Percentiles rank a stretch among this genome's conserved stretches.
Evolutionary conservation across 768 basidiomycete genomes (phyloP).

Genomic region (Lentinula detonsa): DNA sequence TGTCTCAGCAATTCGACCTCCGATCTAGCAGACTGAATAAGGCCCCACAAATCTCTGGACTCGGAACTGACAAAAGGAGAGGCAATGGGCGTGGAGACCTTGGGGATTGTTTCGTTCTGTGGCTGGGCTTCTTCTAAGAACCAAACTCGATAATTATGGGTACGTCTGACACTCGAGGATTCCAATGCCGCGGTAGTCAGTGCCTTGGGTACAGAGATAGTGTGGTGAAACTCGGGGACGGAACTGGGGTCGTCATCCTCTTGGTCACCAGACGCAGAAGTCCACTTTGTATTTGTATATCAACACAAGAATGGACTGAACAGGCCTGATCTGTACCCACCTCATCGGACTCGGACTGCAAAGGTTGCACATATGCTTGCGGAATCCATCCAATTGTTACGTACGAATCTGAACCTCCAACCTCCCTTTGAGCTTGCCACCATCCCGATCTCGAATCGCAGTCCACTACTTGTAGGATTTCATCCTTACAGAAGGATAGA

Average conservation of each 20-base stretch:
- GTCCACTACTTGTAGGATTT: background rate
- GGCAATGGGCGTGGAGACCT: too few species aligned
- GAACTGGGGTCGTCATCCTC: background rate
- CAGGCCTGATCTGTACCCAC: background rate
- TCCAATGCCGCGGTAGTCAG: too few species aligned
- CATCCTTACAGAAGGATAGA: background rate
- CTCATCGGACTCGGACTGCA: background rate
- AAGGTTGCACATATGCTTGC: background rate
- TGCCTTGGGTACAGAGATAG: too few species aligned
- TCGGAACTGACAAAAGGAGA: too few species aligned
- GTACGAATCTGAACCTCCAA: background rate
- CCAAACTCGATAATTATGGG: too few species aligned
- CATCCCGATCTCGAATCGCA: background rate
- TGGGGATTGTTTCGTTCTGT: too few species aligned
- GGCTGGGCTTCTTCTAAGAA: too few species aligned
- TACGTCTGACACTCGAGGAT: too few species aligned
- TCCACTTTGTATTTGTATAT: background rate
- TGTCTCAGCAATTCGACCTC: background rate
- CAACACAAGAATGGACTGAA: too few species aligned
- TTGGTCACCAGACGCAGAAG: background rate
- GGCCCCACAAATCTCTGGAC: too few species aligned
- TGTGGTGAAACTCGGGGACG: too few species aligned
- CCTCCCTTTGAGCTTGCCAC: background rate
- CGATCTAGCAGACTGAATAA: too few species aligned
- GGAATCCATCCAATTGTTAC: background rate